Base-by-base conservation (phyloP, 495 filamentous ascomycete species). In the Evernia prunastri region DNA sequence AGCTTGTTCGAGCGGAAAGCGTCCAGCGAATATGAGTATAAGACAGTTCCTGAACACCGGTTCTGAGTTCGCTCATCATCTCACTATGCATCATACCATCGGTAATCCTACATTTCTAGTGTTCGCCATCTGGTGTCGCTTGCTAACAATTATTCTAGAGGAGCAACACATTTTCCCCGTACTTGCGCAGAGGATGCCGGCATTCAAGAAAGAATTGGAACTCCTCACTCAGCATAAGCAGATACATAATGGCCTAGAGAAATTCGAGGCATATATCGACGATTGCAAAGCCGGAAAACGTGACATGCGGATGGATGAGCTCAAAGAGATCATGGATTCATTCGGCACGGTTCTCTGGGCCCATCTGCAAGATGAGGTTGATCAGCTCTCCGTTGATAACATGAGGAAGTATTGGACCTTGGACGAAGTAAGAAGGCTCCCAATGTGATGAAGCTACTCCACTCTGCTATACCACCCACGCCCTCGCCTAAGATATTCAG, bases 361-460 rank as follows among this genome's bases (percentile, higher is more conserved):
- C 57, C 89, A 93, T 78, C 72, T 93, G 59, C 86, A 89, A 66
- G 80, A 91, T 63, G 89, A 92, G 77, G 88, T 92, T 7, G 66
- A 78, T 68, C 81, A 84, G 36, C 72, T 93, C 5, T 81, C 82
- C 7, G 88, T 91, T 53, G 89, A 94, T 71, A 93, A 91, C 72
- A 96, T 97, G 92, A 80, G 91, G 69, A 84, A 81, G 69, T 91
- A 87, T 73, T 97, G 90, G 90, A 87, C 79, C 1, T 35, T 84
- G 47, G 83, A 88, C 61, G 92, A 96, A 78, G 87, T 97, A 76
- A 79, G 75, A 71, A 68, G 76, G 47, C 80, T 96, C 73, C 87
- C 86, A 3, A 89, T 91, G 74, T 92, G 68, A 70, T 51, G 25
- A 51, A 29, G 6, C 25, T 29, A 51, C 6, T 27, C 11, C 20